Base-by-base conservation (phyloP, 2,329 filamentous ascomycete species). In the Aureobasidium lini region DNA sequence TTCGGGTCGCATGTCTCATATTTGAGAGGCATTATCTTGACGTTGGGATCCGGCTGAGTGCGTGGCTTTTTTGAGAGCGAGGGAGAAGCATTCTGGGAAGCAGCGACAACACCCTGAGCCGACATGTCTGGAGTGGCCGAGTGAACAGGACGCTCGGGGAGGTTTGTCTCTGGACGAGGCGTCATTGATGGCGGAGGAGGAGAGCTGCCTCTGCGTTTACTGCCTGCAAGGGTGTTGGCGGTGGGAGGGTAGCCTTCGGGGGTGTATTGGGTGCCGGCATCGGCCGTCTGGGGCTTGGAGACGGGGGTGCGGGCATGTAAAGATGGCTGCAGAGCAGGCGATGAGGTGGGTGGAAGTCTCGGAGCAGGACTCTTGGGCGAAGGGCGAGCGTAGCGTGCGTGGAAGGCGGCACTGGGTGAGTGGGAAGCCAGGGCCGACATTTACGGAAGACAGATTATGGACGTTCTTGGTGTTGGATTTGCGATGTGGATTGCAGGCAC, bases 1-100 rank as follows among this genome's bases (percentile, higher is more conserved):
- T 91, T 88, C 8, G 89, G 84, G 40, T 87, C 80, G 71, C 90
- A 95, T 10, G 85, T 77, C 72, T 96, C 90, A 72, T 99, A 99
- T 67, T 81, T 80, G 61, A 81, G 73, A 1, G 94, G 88, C 69
- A 94, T 80, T 60, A 80, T 65, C 68, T 84, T 85, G 13, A 75
- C 73, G 11, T 50, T 44, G 11, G 40, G n/a, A 15, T 73, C 71
- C 3, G 76, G 70, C 47, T 77, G 75, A 18, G 57, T 52, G 28
- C 46, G 57, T 6, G 47, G 47, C n/a, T 53, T 52, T 16, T 57
- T 57, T 4, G 42, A 39, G 54, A 57, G 32, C 18, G 57, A 46
- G 31, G 57, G 47, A 6, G 57, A 52, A 16, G 42, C 31, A 7
- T 48, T 18, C 16, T n/a, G 42, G 36, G 31, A 9, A 15, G 5